Conservation (phyloP, 169 alveolate genomes). For the Nephromyces sp. region DNA sequence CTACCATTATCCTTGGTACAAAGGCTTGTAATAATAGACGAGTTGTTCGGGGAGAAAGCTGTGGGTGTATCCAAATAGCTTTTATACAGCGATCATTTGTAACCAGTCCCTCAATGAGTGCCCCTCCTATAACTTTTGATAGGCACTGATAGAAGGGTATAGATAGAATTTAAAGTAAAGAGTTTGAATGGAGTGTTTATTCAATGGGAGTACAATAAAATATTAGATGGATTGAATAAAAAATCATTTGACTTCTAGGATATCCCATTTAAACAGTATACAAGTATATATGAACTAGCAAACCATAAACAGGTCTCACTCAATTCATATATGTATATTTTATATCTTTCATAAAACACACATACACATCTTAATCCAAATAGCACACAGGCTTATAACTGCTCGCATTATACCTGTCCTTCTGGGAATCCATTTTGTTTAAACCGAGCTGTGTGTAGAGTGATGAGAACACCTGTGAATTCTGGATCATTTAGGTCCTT, state of each 20-base stretch:
- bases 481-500: neutral
- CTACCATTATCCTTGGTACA: conserved; percentile 41
- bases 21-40: conserved; percentile 39
- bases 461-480: neutral
- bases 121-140: conserved; percentile 46
- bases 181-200: conserved; percentile 34
- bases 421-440: neutral
- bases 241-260: too few relatives aligned
- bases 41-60: conserved; percentile 37
- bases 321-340: too few relatives aligned
- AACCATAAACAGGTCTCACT: neutral
- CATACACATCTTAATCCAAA: too few relatives aligned
- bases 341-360: too few relatives aligned
- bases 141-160: conserved; percentile 36
- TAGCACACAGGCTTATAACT: too few relatives aligned
- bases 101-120: conserved; percentile 38
- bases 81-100: conserved; percentile 47
- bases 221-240: too few relatives aligned
- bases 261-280: too few relatives aligned
- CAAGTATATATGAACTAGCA: too few relatives aligned
- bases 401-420: neutral
- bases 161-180: conserved; percentile 30
- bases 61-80: conserved; percentile 49
- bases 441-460: neutral
- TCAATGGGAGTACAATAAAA: conserved; percentile 22